These are phyloP conservation scores for Tolypocladium endophyticum DNA, from an alignment of 2,329 filamentous ascomycete genomes.

Conservation along the genomic window DNA sequence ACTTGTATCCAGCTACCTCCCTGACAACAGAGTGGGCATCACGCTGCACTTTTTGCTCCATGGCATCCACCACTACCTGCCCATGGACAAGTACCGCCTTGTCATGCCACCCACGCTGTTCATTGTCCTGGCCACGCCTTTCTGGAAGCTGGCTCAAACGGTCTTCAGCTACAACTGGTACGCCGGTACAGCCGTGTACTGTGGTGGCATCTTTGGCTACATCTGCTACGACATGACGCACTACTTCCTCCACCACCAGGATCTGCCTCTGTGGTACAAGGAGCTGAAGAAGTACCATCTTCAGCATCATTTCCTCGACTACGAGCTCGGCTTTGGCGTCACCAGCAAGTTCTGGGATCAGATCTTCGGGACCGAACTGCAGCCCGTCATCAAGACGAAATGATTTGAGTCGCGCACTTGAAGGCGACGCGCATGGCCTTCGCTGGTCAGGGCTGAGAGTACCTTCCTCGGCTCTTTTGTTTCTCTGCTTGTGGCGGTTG, in stretches of 20 bases:
- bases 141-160: slow-evolving; percentile 81
- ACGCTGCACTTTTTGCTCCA: slow-evolving; percentile 90
- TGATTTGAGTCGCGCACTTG: slow-evolving; percentile 7
- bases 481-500: slow-evolving; percentile 6
- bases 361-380: slow-evolving; percentile 81
- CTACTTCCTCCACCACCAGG: slow-evolving; percentile 96
- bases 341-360: slow-evolving; percentile 94
- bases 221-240: slow-evolving; percentile 95
- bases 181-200: slow-evolving; percentile 67
- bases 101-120: slow-evolving; percentile 96
- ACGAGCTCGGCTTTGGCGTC: slow-evolving; percentile 93
- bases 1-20: slow-evolving; percentile 55
- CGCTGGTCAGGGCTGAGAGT: background rate
- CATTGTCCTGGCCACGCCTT: slow-evolving; percentile 69
- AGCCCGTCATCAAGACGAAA: slow-evolving; percentile 21
- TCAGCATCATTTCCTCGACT: slow-evolving; percentile 94
- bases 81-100: slow-evolving; percentile 96
- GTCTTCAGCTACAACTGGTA: slow-evolving; percentile 82
- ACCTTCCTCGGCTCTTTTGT: background rate
- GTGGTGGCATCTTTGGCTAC: slow-evolving; percentile 90
- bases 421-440: background rate
- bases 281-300: slow-evolving; percentile 95
- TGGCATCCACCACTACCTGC: slow-evolving; percentile 94
- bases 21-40: slow-evolving; percentile 80
- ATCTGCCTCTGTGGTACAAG: slow-evolving; percentile 82